phyloP scores from a whole-genome alignment of 805 yeast species.

The Saccharomycopsis fermentans region DNA sequence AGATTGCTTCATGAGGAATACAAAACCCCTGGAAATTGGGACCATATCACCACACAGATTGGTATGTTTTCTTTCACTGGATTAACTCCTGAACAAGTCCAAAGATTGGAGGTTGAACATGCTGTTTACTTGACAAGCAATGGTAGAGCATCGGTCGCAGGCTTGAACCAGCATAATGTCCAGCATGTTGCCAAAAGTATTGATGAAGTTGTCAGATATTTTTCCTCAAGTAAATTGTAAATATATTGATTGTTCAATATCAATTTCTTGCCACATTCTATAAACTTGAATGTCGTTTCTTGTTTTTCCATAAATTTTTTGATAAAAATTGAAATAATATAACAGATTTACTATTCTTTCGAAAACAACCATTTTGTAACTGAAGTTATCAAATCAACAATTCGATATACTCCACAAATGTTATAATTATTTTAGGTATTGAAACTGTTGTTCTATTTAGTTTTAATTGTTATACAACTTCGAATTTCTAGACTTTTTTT shows the following conservation, averaged over 20 bases:
- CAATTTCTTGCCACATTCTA: not conserved
- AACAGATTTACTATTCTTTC: too few species aligned
- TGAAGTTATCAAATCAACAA: too few species aligned
- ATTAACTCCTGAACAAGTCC: conserved; percentile 58
- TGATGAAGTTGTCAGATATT: conserved; percentile 32
- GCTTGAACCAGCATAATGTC: conserved; percentile 72
- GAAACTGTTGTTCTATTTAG: not conserved
- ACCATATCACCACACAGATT: conserved; percentile 75
- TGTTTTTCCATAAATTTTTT: too few species aligned
- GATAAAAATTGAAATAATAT: too few species aligned
- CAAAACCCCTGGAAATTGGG: conserved; percentile 65
- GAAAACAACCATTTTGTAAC: too few species aligned
- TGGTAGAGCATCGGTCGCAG: conserved; percentile 89
- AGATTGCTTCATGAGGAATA: conserved; percentile 42
- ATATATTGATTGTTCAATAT: not conserved
- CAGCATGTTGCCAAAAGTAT: conserved; percentile 59
- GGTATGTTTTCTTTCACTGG: conserved; percentile 98
- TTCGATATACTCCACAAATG: not conserved
- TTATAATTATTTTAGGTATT: not conserved
- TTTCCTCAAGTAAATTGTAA: not conserved
- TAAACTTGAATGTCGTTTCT: not conserved
- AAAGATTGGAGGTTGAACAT: conserved; percentile 55
- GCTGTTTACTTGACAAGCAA: conserved; percentile 80
- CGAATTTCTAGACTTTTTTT: too few species aligned
- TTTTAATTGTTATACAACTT: not conserved